Evolutionary conservation across 106 monocot genomes (phyloP).

Genomic region (Narthecium ossifragum): DNA sequence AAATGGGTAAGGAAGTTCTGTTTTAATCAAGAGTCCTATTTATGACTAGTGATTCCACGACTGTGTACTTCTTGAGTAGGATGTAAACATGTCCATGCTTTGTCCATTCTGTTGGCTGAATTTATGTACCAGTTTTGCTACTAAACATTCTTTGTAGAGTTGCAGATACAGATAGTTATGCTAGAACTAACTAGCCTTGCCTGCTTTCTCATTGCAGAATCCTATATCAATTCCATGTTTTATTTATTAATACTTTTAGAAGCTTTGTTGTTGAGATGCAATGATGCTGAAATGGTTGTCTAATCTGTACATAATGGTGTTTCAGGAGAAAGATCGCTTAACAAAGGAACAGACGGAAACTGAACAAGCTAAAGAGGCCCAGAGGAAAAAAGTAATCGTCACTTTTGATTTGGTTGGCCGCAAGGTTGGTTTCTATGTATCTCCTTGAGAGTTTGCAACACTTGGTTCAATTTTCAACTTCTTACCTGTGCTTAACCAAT

Average conservation of each 20-base stretch:
- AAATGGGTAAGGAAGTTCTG: too few species aligned
- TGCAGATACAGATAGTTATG: neutral
- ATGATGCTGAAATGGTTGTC: too few species aligned
- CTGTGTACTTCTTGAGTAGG: too few species aligned
- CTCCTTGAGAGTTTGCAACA: neutral
- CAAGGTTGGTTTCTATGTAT: constrained; percentile 44
- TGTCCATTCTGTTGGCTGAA: neutral
- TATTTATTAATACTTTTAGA: neutral
- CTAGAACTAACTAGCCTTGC: neutral
- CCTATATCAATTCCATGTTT: neutral
- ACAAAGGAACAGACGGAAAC: constrained; percentile 65
- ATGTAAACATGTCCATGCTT: too few species aligned
- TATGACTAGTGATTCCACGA: too few species aligned
- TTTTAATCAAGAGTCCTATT: too few species aligned
- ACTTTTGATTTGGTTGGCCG: constrained; percentile 97
- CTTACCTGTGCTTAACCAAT: neutral
- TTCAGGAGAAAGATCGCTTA: constrained; percentile 72
- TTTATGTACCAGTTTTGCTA: neutral
- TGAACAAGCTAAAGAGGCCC: constrained; percentile 64
- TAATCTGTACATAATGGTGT: constrained; percentile 4
- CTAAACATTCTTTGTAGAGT: neutral
- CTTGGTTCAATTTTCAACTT: neutral
- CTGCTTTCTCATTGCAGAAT: neutral
- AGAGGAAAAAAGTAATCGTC: constrained; percentile 61
- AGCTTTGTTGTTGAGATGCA: too few species aligned